phyloP scores from a whole-genome alignment of 2,329 filamentous ascomycete genomes.

The Albophoma yamanashiensis region DNA sequence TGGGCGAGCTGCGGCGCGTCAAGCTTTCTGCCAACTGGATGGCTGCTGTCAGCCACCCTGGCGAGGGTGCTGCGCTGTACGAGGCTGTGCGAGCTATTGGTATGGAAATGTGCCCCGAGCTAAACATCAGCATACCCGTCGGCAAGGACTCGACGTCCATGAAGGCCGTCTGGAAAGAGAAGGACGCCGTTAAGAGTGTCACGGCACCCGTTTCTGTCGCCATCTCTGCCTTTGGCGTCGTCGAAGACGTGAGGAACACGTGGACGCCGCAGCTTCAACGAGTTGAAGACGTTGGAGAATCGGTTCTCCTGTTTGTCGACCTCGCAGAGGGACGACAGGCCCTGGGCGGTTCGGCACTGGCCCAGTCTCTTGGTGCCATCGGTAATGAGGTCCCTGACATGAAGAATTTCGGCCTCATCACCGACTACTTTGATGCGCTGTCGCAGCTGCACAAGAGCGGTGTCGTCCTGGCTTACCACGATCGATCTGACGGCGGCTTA shows the following conservation, averaged over 20 bases:
- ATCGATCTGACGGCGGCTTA: constrained; percentile 85
- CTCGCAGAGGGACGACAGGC: constrained; percentile 71
- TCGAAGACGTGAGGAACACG: constrained; percentile 71
- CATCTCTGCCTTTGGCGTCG: constrained; percentile 81
- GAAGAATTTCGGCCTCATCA: constrained; percentile 67
- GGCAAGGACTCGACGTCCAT: constrained; percentile 98
- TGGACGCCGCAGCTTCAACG: constrained; percentile 88
- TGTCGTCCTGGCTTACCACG: constrained; percentile 83
- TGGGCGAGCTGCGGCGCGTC: constrained; percentile 65
- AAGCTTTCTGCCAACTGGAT: constrained; percentile 98
- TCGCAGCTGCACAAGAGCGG: constrained; percentile 48
- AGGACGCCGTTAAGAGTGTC: constrained; percentile 64
- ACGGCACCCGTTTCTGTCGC: constrained; percentile 86
- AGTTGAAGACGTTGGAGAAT: constrained; percentile 79
- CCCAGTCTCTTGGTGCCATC: constrained; percentile 79
- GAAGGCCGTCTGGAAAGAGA: constrained; percentile 91
- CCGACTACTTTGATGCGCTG: constrained; percentile 86
- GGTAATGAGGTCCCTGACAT: constrained; percentile 82
- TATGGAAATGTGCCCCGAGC: constrained; percentile 78
- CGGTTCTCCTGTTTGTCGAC: constrained; percentile 82
- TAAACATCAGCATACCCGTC: constrained; percentile 91
- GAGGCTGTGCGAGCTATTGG: constrained; percentile 90
- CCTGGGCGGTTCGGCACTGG: constrained; percentile 82
- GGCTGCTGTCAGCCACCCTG: constrained; percentile 88
- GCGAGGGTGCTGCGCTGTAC: constrained; percentile 85